Percentiles rank a stretch among this genome's conserved stretches.
phyloP scores from a whole-genome alignment of 192 early-diverging fungal species.

The Gaertneriomyces sp. region DNA sequence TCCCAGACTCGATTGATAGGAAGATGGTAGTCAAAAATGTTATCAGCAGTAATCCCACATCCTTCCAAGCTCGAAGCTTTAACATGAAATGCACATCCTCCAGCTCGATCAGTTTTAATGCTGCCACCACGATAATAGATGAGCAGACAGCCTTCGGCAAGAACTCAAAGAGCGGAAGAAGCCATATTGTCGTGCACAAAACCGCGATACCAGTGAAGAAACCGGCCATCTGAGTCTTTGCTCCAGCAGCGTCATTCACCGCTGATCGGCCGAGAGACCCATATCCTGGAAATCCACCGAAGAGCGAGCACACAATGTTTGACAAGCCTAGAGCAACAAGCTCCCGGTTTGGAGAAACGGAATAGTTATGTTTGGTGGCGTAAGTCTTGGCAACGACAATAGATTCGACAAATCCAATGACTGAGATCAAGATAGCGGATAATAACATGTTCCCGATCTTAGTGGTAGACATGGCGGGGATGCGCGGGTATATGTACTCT shows the following conservation, averaged over 20 bases:
- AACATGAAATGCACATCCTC: slow-evolving; percentile 53
- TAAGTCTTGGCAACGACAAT: slow-evolving; percentile 93
- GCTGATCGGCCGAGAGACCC: slow-evolving; percentile 89
- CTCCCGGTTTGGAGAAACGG: slow-evolving; percentile 92
- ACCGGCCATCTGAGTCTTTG: slow-evolving; percentile 82
- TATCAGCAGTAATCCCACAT: slow-evolving; percentile 75
- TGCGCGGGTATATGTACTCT: slow-evolving; percentile 56
- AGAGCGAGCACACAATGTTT: slow-evolving; percentile 79
- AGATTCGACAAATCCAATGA: slow-evolving; percentile 97
- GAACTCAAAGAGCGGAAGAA: slow-evolving; percentile 80
- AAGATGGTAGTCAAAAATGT: slow-evolving; percentile 90
- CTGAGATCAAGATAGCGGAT: slow-evolving; percentile 82
- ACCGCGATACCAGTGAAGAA: slow-evolving; percentile 77
- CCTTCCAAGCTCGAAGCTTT: slow-evolving; percentile 54
- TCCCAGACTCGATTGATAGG: slow-evolving; percentile 89
- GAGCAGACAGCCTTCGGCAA: slow-evolving; percentile 75
- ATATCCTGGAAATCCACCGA: slow-evolving; percentile 76
- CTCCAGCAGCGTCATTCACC: slow-evolving; percentile 91
- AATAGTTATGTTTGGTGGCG: slow-evolving; percentile 85
- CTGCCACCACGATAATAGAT: slow-evolving; percentile 53
- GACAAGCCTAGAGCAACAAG: slow-evolving; percentile 91
- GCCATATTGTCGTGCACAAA: slow-evolving; percentile 70
- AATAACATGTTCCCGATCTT: slow-evolving; percentile 70
- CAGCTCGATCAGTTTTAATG: slow-evolving; percentile 48
- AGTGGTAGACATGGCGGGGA: slow-evolving; percentile 54